Evolutionary conservation across 352 stramenopile genomes (phyloP).

Genomic region (Globisporangium iwayamae): DNA sequence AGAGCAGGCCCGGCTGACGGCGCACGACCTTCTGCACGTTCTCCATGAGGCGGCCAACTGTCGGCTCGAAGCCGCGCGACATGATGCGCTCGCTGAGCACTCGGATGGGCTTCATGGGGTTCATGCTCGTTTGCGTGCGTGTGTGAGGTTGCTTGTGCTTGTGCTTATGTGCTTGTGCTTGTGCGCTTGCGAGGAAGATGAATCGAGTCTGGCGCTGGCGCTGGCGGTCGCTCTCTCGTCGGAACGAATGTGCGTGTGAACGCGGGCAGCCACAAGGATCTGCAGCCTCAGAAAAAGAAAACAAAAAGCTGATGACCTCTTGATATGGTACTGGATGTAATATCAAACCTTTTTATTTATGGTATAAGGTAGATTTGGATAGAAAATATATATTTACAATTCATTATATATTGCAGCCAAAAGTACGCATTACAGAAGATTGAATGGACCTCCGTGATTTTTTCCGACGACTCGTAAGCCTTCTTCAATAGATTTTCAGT

Average conservation of each 20-base stretch:
- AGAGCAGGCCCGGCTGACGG: slow-evolving; percentile 71
- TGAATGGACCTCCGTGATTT: too few species aligned
- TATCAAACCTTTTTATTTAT: neutral
- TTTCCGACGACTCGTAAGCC: neutral
- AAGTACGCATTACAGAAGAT: neutral
- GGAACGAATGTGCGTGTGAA: neutral
- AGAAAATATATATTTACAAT: neutral
- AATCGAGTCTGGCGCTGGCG: slow-evolving; percentile 2
- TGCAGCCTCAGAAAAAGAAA: slow-evolving; percentile 8
- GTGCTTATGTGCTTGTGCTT: neutral
- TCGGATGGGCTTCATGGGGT: slow-evolving; percentile 58
- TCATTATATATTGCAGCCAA: neutral
- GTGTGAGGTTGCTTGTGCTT: neutral
- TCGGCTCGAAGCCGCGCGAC: slow-evolving; percentile 79
- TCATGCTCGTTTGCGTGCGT: slow-evolving; percentile 7
- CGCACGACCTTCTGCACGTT: slow-evolving; percentile 76
- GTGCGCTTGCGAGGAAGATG: neutral
- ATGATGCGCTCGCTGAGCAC: slow-evolving; percentile 85
- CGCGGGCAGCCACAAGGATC: slow-evolving; percentile 1
- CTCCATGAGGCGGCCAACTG: slow-evolving; percentile 76
- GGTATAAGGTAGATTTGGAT: too few species aligned
- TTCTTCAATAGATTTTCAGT: too few species aligned
- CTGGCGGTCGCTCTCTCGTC: neutral
- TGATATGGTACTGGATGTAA: neutral
- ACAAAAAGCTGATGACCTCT: neutral